Conservation (phyloP, 2,329 filamentous ascomycete species). For the Cyanodermella asteris region DNA sequence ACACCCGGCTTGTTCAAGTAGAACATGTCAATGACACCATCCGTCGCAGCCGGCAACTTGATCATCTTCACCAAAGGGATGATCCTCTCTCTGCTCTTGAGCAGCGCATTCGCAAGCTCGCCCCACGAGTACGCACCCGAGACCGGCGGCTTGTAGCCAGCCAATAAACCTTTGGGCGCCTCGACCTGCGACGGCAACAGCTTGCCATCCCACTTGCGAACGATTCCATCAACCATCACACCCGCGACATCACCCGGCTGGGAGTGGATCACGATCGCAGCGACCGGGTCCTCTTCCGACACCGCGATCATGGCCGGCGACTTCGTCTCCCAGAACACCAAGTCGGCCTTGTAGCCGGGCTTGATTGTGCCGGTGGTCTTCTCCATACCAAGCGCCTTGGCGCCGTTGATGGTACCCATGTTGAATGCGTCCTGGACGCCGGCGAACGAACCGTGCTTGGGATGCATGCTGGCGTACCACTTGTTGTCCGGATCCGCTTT, state of each 20-base stretch:
- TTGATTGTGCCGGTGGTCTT: not conserved
- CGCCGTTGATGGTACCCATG: not conserved
- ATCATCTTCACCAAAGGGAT: too few relatives aligned
- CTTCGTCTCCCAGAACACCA: not conserved
- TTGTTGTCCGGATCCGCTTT: too few relatives aligned
- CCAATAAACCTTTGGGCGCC: too few relatives aligned
- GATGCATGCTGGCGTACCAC: too few relatives aligned
- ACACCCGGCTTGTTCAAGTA: too few relatives aligned
- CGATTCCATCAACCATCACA: not conserved
- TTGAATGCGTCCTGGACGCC: not conserved
- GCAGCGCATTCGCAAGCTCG: too few relatives aligned
- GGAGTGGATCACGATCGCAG: not conserved
- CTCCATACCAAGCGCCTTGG: not conserved
- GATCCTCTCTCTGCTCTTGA: too few relatives aligned
- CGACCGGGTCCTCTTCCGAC: not conserved
- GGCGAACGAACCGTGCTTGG: not conserved
- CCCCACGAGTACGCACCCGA: too few relatives aligned
- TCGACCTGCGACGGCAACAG: not conserved
- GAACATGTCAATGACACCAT: too few relatives aligned
- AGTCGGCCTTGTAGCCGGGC: not conserved
- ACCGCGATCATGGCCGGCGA: too few relatives aligned
- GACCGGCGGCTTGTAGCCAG: too few relatives aligned
- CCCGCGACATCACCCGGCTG: not conserved
- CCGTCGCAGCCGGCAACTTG: too few relatives aligned
- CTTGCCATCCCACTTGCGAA: not conserved